Base-by-base conservation (phyloP, 2,329 filamentous ascomycete species). In the Xylariaceae sp. region DNA sequence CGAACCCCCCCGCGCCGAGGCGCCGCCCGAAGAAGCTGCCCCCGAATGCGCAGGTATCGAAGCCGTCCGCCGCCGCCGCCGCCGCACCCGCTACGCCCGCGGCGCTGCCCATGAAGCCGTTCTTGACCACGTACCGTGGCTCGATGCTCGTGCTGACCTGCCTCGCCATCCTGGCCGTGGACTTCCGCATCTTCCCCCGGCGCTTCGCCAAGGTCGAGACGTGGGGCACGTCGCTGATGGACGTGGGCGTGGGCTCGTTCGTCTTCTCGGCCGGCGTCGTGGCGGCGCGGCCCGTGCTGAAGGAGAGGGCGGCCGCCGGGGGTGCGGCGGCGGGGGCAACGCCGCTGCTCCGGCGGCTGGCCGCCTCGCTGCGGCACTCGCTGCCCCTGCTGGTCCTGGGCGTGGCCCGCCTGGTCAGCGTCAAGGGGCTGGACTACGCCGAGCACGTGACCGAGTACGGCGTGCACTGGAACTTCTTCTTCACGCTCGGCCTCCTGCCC, bases 401-500 rank as follows among this genome's bases (percentile, higher is more conserved):
- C 11, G 55, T 92, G 16, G 67, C 93, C 35, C 78, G 92, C 16
- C 70, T 96, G 16, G 77, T 87, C 45, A 93, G 80, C 48, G 89
- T 96, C 53, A 98, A 98, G 62, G 85, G 86, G 5, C 67, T 95
- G 19, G 88, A 96, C 55, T 98, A 98, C 55, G 89, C 89, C 3
- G 92, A 98, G 58, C 92, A 98, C 64, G 87, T 95, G 38, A 88
- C 86, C 11, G 92, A 98, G 56, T 98, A 98, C 54, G 92, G 92
- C 27, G 86, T 98, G 8, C 92, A 98, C 59, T 98, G 92, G 92
- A 98, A 98, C 59, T 98, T 98, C 60, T 98, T 98, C 70, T 96
- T 96, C 62, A 98, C 92, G 0, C 69, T 98, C 8, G 89, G 80
- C 5, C 74, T 95, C 30, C 64, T 98, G 16, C 87, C 90, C 1